Base-by-base conservation (phyloP, 192 early-diverging fungal species). In the Coemansia interrupta region DNA sequence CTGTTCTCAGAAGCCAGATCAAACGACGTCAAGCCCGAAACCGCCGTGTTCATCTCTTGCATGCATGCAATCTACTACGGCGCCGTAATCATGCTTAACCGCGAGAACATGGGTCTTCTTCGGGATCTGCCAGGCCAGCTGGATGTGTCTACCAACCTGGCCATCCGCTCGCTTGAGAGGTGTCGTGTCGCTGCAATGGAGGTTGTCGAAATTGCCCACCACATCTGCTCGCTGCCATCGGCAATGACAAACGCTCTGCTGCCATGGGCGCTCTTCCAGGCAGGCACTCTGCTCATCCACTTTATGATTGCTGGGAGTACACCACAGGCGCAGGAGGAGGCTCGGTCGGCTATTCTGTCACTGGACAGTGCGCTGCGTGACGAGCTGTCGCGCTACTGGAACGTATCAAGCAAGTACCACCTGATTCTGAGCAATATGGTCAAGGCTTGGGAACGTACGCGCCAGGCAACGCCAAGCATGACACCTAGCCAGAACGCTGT, bases 201-300 rank as follows among this genome's bases (percentile, higher is more conserved):
- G 30, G 38, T 80, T 14, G 77, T 80, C 26, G 70, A 73, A 61
- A 73, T 80, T 22, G 26, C 77, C 10, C 72, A 65, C 36, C 66
- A 80, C 36, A 56, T 80, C 13, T 66, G 61, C 56, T 61, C 72
- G 12, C 56, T 80, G 54, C 77, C 77, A 17, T 48, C 72, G 19
- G 56, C 77, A 0, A 73, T 70, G 67, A 73, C 77, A 32, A 73
- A 70, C 30, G 71, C 77, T 20, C 63, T 80, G 22, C 41, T 80
- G 44, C 77, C 77, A 4, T 80, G 77, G 77, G 77, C 77, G 13
- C 42, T 80, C 45, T 80, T 80, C 43, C 77, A 80, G 43, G 77
- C 77, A 0, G 77, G 77, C n/a, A 80, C 77, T n/a, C 50, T 80
- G 63, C 61, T 80, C 17, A 70, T 74, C 8, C 77, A 80, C 51